These are phyloP conservation scores for Mycosphaerelloides madeirae DNA, from an alignment of 2,329 filamentous ascomycete species.

Conservation along the genomic window DNA sequence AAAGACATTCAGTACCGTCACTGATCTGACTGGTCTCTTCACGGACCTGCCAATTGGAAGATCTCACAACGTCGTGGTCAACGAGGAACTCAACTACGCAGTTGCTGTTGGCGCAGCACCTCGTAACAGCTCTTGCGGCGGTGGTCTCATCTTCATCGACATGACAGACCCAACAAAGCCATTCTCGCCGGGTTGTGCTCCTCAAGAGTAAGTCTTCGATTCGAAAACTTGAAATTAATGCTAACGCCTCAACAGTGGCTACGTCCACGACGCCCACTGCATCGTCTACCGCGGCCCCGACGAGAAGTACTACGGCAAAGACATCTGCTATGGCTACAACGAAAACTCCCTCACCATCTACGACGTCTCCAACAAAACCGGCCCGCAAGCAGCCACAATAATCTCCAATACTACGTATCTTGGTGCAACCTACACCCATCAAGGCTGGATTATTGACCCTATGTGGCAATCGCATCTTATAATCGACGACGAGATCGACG, in stretches of 20 bases:
- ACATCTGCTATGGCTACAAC: slow-evolving; percentile 53
- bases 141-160: slow-evolving; percentile 54
- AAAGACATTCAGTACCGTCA: slow-evolving; percentile 39
- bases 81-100: slow-evolving; percentile 47
- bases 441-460: slow-evolving; percentile 50
- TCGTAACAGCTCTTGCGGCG: slow-evolving; percentile 41
- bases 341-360: slow-evolving; percentile 45
- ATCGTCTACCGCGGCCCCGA: slow-evolving; percentile 49
- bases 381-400: slow-evolving; percentile 28
- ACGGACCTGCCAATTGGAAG: slow-evolving; percentile 37
- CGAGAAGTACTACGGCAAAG: slow-evolving; percentile 40
- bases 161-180: slow-evolving; percentile 49
- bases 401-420: slow-evolving; percentile 48
- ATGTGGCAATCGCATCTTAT: slow-evolving; percentile 45
- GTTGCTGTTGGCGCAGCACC: slow-evolving; percentile 42
- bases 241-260: not conserved
- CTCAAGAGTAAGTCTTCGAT: slow-evolving; percentile 33
- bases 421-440: slow-evolving; percentile 50
- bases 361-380: slow-evolving; percentile 44
- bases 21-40: slow-evolving; percentile 31
- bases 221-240: no score
- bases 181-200: slow-evolving; percentile 47
- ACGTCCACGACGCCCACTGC: slow-evolving; percentile 31
- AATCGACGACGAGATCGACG: slow-evolving; percentile 53
- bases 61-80: slow-evolving; percentile 51